Percentiles rank a stretch among this genome's conserved stretches.
These are phyloP conservation scores for Jamesozyma spencerorum DNA, from an alignment of 805 yeast genomes.

Conservation along the genomic window DNA sequence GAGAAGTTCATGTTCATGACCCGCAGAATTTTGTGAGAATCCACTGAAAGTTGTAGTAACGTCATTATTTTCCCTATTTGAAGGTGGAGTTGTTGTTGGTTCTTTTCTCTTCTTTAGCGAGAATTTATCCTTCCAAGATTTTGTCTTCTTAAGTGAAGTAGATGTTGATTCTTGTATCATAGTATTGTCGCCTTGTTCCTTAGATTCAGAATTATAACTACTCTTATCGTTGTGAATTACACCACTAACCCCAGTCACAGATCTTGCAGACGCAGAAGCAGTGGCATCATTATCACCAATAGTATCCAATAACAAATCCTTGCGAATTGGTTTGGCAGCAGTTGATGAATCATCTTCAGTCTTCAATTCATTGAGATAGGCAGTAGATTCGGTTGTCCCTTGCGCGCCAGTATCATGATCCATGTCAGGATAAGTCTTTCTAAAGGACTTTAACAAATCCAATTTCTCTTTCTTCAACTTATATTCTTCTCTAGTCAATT, in stretches of 20 bases:
- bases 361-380: background rate
- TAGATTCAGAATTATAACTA: background rate
- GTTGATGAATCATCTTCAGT: background rate
- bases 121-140: too few species aligned
- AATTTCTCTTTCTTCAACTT: conserved; percentile 30
- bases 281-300: conserved; percentile 2
- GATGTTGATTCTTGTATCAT: background rate
- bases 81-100: too few species aligned
- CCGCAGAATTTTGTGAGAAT: conserved; percentile 19
- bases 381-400: conserved; percentile 5
- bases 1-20: background rate
- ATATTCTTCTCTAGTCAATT: conserved; percentile 27
- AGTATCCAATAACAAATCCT: background rate
- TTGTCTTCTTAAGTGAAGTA: background rate
- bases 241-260: conserved; percentile 16
- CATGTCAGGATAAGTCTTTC: background rate
- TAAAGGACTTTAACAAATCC: conserved; percentile 1
- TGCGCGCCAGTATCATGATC: background rate
- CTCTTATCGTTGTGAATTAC: conserved; percentile 4
- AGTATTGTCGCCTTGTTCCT: background rate
- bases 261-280: conserved; percentile 16
- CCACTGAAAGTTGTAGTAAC: conserved; percentile 20
- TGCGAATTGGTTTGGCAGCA: background rate
- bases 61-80: background rate
- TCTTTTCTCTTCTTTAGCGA: too few species aligned